These are phyloP conservation scores for Aspergillus diversus DNA, from an alignment of 495 filamentous ascomycete genomes.

Conservation along the genomic window DNA sequence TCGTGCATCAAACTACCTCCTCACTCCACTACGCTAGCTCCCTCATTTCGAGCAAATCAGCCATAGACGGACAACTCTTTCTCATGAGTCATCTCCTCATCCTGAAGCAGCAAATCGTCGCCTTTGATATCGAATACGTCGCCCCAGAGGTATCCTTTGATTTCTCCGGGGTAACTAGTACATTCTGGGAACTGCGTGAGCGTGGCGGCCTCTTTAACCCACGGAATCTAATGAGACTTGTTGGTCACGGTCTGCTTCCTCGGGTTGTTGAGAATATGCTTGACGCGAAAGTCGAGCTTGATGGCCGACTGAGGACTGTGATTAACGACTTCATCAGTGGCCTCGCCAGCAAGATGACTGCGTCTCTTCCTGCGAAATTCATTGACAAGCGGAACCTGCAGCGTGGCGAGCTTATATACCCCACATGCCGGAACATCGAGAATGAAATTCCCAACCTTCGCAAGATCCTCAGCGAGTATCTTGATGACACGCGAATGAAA, in stretches of 20 bases:
- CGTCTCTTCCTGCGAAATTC: constrained; percentile 49
- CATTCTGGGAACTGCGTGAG: constrained; percentile 74
- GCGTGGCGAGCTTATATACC: constrained; percentile 42
- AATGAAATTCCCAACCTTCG: constrained; percentile 59
- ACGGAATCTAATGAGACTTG: constrained; percentile 58
- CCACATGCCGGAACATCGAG: constrained; percentile 51
- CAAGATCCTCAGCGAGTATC: constrained; percentile 56
- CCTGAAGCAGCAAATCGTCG: constrained; percentile 87
- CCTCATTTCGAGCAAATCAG: constrained; percentile 58
- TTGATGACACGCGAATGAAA: constrained; percentile 62
- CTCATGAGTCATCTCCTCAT: constrained; percentile 89
- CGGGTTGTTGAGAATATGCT: constrained; percentile 69
- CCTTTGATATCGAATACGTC: constrained; percentile 89
- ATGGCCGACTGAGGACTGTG: constrained; percentile 72
- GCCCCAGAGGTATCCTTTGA: constrained; percentile 73
- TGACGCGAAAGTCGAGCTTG: constrained; percentile 80
- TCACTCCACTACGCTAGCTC: constrained; percentile 61
- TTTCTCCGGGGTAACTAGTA: constrained; percentile 77
- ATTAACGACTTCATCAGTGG: constrained; percentile 78
- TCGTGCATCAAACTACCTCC: constrained; percentile 71
- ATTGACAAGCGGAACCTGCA: constrained; percentile 43
- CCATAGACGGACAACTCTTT: constrained; percentile 77
- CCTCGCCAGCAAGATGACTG: constrained; percentile 59
- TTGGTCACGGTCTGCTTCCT: constrained; percentile 62
- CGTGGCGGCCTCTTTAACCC: constrained; percentile 73